Evolutionary conservation across 176 grass and related monocot species (phyloP), one percentile per base, ranked within the genome.

Genomic region (Lolium perenne): DNA sequence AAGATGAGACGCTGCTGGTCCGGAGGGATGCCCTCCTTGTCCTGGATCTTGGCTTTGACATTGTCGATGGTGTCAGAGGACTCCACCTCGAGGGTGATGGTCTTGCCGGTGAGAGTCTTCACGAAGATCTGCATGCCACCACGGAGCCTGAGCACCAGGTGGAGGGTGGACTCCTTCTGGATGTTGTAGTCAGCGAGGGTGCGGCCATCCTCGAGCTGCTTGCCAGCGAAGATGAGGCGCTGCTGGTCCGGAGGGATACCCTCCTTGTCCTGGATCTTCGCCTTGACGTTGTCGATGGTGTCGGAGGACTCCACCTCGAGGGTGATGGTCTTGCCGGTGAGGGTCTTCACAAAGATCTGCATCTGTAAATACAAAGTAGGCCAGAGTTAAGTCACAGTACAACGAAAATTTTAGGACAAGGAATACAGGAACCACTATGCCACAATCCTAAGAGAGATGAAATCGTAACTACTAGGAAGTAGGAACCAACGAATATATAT

Each of bases 61-160:
- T 96, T 96, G 79, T 96, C 94, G 0, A 93, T 95, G 0, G 91
- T 95, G 77, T 95, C 91, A 0, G 91, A 95, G 0, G 82, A 86
- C 85, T 95, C 94, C 0, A 96, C 94, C 91, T 96, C 91, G 0
- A 96, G 43, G 0, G 91, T 96, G 70, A 96, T 96, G 1, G 94
- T 96, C 89, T 96, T 96, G 20, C 94, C 94, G 0, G 92, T 97
- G 1, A 97, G 57, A 45, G 94, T 97, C 85, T 97, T 96, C 0
- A 96, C 94, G 0, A 96, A 96, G 67, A 96, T 96, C 78, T 96
- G 94, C 94, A 95, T 95, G 32, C 32, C 32, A 35, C 32, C 32
- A 35, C 32, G 32, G 2, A 92, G 91, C 1, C 91, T 46, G 5
- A 94, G 92, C 15, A 94, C 92, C 0, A 94, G 60, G 77, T 94